phyloP scores from a whole-genome alignment of 2,329 filamentous ascomycete genomes.

The Hymenoscyphus occultus region DNA sequence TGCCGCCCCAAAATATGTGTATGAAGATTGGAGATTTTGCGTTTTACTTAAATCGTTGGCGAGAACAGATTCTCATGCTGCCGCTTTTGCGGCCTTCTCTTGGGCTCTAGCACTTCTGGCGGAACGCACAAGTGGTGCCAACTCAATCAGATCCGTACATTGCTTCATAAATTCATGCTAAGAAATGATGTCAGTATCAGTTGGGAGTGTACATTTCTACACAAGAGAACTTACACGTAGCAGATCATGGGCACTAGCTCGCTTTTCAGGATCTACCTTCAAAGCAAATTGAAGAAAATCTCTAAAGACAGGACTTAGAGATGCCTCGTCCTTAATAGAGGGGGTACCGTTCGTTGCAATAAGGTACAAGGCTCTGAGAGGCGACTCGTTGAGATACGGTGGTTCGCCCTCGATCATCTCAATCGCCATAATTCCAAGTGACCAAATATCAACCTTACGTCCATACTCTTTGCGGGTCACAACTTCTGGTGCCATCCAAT shows the following conservation, averaged over 20 bases:
- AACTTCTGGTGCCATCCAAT: constrained; percentile 99
- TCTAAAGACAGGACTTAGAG: constrained; percentile 75
- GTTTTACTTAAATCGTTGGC: constrained; percentile 3
- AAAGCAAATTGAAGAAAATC: constrained; percentile 92
- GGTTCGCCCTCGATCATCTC: constrained; percentile 99
- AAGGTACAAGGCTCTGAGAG: constrained; percentile 86
- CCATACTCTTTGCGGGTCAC: constrained; percentile 97
- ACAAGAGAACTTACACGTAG: constrained; percentile 66
- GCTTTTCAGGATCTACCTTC: constrained; percentile 95
- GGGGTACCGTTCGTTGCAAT: constrained; percentile 98
- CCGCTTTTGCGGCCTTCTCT: constrained; percentile 71
- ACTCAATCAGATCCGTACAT: constrained; percentile 70
- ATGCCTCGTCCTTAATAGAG: constrained; percentile 87
- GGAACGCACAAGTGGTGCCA: constrained; percentile 83
- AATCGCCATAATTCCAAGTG: constrained; percentile 97
- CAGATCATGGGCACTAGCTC: constrained; percentile 90
- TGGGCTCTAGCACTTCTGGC: constrained; percentile 81
- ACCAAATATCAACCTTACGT: constrained; percentile 98
- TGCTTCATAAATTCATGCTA: constrained; percentile 79
- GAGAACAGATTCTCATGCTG: constrained; percentile 19
- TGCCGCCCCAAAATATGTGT: constrained; percentile 17
- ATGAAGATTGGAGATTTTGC: constrained; percentile 7
- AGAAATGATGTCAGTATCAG: constrained; percentile 28
- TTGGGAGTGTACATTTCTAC: constrained; percentile 9
- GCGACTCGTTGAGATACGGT: constrained; percentile 93